Evolutionary conservation across 2,329 filamentous ascomycete species (phyloP).

Genomic region (Ceratocystis albifundus): DNA sequence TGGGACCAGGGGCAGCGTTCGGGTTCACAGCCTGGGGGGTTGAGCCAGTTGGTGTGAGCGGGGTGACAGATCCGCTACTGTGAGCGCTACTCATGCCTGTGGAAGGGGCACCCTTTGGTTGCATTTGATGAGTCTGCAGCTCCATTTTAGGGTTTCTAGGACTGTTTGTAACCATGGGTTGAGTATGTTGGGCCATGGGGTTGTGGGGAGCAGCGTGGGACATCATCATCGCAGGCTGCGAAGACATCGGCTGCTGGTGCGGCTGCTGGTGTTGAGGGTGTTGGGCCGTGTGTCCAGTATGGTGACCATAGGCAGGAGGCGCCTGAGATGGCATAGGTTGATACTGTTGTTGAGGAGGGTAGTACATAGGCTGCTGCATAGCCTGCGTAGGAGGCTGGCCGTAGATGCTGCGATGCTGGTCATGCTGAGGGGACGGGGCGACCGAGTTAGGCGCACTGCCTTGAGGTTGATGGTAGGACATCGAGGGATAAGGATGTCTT

Average conservation of each 20-base stretch:
- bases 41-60: slow-evolving; percentile 37
- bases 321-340: slow-evolving; percentile 55
- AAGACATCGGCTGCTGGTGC: slow-evolving; percentile 48
- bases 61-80: slow-evolving; percentile 27
- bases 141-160: slow-evolving; percentile 53
- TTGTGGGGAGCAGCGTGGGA: slow-evolving; percentile 48
- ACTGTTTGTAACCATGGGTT: slow-evolving; percentile 45
- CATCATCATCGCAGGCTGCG: slow-evolving; percentile 57
- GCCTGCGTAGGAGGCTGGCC: slow-evolving; percentile 67
- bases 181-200: slow-evolving; percentile 43
- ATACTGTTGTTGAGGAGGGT: slow-evolving; percentile 49
- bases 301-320: slow-evolving; percentile 51
- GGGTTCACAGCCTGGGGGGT: slow-evolving; percentile 55
- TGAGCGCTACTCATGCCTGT: slow-evolving; percentile 32
- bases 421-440: slow-evolving; percentile 76
- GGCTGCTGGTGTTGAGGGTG: slow-evolving; percentile 43
- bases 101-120: slow-evolving; percentile 38
- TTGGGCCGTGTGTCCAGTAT: slow-evolving; percentile 42
- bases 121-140: slow-evolving; percentile 49
- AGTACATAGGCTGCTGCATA: slow-evolving; percentile 72
- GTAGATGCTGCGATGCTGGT: slow-evolving; percentile 82
- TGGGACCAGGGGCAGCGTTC: slow-evolving; percentile 87
- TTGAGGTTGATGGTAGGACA: slow-evolving; percentile 84
- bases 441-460: slow-evolving; percentile 91
- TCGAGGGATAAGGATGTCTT: slow-evolving; percentile 72